These are phyloP conservation scores for Aspergillus puulaauensis DNA, from an alignment of 2,329 filamentous ascomycete genomes.

Conservation along the genomic window DNA sequence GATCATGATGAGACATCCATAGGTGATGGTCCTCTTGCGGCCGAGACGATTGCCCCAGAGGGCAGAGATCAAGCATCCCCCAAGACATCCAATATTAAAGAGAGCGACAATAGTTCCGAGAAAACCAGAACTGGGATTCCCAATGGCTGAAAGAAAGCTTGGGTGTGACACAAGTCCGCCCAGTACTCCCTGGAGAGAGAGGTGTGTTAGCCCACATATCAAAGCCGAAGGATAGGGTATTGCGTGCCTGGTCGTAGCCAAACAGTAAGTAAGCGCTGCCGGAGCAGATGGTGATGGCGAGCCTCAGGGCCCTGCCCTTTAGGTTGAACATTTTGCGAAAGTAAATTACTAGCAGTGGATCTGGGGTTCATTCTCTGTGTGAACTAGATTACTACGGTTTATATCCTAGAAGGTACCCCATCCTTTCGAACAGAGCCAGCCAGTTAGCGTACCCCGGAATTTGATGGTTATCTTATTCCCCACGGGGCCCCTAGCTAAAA, in stretches of 20 bases:
- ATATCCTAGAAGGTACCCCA: too few relatives aligned
- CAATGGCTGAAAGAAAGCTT: constrained; percentile 18
- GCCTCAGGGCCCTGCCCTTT: not conserved
- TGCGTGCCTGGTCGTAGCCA: constrained; percentile 25
- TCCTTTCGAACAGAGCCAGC: too few relatives aligned
- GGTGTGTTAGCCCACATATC: not conserved
- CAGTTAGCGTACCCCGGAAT: too few relatives aligned
- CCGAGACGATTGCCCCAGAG: constrained; percentile 1
- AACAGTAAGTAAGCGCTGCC: constrained; percentile 11
- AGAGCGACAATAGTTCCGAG: constrained; percentile 50
- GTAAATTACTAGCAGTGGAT: too few relatives aligned
- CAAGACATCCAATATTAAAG: constrained; percentile 42
- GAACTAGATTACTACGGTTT: too few relatives aligned
- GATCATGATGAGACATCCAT: constrained; percentile 27
- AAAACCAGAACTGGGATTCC: constrained; percentile 15
- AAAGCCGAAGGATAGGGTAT: not conserved
- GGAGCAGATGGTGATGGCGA: not conserved
- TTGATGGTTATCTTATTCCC: too few relatives aligned
- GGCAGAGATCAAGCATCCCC: not conserved
- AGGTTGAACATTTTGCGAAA: not conserved
- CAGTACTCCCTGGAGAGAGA: constrained; percentile 9
- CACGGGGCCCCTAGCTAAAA: too few relatives aligned
- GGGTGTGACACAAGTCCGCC: constrained; percentile 19
- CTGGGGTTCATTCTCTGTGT: too few relatives aligned
- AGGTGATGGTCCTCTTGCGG: not conserved